These are phyloP conservation scores for Phytopythium helicoides DNA, from an alignment of 352 stramenopile species.

Conservation along the genomic window DNA sequence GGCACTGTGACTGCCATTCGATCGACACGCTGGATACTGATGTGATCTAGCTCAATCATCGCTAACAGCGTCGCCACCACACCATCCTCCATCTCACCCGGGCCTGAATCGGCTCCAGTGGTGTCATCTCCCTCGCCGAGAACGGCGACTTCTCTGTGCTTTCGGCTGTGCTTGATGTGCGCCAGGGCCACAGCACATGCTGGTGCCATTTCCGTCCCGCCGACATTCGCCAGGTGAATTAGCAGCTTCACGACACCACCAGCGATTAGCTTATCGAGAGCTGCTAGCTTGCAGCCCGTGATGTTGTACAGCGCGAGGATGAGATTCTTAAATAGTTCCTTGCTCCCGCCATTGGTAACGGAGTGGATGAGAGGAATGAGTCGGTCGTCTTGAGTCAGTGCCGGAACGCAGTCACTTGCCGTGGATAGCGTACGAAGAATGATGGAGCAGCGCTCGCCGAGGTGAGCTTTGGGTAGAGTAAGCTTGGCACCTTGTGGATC, in stretches of 20 bases:
- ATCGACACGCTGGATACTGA: conserved; percentile 67
- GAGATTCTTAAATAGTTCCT: conserved; percentile 52
- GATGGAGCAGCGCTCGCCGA: conserved; percentile 61
- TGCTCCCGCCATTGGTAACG: conserved; percentile 32
- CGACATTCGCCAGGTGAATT: conserved; percentile 49
- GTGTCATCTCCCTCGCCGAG: conserved; percentile 9
- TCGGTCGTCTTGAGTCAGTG: conserved; percentile 48
- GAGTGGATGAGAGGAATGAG: conserved; percentile 47
- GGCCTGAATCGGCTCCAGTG: conserved; percentile 19
- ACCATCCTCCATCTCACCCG: conserved; percentile 67
- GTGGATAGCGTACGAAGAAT: conserved; percentile 72
- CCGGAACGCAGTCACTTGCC: conserved; percentile 34
- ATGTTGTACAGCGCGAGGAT: conserved; percentile 79
- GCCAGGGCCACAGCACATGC: conserved; percentile 66
- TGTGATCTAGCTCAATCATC: conserved; percentile 76
- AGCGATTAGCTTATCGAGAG: conserved; percentile 48
- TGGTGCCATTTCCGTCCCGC: conserved; percentile 57
- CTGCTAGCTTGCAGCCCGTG: conserved; percentile 37
- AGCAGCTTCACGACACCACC: conserved; percentile 57
- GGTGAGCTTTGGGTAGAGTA: conserved; percentile 13
- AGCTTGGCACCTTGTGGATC: not conserved
- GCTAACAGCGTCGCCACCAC: conserved; percentile 66
- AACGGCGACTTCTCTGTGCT: conserved; percentile 28
- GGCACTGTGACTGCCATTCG: conserved; percentile 55
- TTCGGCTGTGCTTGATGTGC: conserved; percentile 75